A percentile compares a stretch with the other conserved stretches of the same genome.
Conservation (phyloP, 129 eudicot species). For the Artemisia tridentata region DNA sequence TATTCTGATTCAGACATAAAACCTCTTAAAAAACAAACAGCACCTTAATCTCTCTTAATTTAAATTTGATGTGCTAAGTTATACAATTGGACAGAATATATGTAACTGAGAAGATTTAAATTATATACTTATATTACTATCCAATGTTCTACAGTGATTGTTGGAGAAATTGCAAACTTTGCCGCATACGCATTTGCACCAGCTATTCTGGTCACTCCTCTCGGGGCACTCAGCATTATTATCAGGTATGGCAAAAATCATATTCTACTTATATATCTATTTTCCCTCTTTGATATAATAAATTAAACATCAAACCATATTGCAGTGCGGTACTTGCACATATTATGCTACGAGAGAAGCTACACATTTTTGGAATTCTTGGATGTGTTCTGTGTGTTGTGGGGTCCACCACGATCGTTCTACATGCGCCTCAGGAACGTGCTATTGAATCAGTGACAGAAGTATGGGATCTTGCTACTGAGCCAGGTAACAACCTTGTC, state of each 20-base stretch:
- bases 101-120: constrained; percentile 2
- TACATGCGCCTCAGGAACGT: constrained; percentile 95
- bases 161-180: constrained; percentile 95
- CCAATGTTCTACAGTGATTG: constrained; percentile 73
- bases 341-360: constrained; percentile 74
- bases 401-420: constrained; percentile 88
- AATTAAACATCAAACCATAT: constrained; percentile 31
- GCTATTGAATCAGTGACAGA: constrained; percentile 81
- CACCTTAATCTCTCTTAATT: background rate
- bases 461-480: constrained; percentile 98
- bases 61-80: background rate
- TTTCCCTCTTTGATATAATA: constrained; percentile 1
- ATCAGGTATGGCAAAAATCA: constrained; percentile 61
- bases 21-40: too few species aligned
- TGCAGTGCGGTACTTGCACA: constrained; percentile 98
- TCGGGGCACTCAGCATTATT: constrained; percentile 96
- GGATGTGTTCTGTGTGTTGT: constrained; percentile 95
- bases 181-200: constrained; percentile 99
- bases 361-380: constrained; percentile 86
- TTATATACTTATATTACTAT: constrained; percentile 26
- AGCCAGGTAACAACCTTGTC: constrained; percentile 65
- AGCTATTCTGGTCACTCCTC: constrained; percentile 95
- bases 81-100: background rate
- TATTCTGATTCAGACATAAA: too few species aligned
- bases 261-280: constrained; percentile 4